Base-by-base conservation (phyloP, 2,329 filamentous ascomycete genomes). In the Samsoniella hepiali region DNA sequence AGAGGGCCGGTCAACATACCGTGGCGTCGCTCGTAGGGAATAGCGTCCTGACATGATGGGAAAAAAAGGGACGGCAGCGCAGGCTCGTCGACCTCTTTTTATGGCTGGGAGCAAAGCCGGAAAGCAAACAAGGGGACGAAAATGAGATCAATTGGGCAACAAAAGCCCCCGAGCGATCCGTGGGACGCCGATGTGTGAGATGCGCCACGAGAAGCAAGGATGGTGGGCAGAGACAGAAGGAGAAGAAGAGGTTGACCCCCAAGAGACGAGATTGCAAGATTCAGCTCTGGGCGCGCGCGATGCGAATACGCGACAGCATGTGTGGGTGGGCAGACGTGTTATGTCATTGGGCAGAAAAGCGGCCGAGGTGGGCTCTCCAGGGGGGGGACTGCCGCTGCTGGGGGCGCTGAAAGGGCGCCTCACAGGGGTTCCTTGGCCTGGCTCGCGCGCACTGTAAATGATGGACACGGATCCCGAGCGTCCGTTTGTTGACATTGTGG, bases 21-120 rank as follows among this genome's bases (percentile, higher is more conserved):
- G 75, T 36, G 75, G 75, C 50, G 75, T 76, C 65, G 76, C 72
- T 65, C 75, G 72, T 58, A 77, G 65, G 56, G 75, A 77, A 68
- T 77, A 77, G 65, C 75, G 73, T 59, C 69, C 70, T 47, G 75
- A 72, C 75, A 77, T 77, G 34, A 65, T 72, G 34, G 11, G 6
- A 17, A 50, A 17, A 38, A 38, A n/a, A 50, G 42, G 51, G 40
- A 49, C 27, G 34, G 2, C 22, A 22, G 22, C 22, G 22, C 22
- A n/a, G 34, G 38, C 49, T 57, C 60, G 42, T 38, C 40, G 50
- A 38, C 9, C 60, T 63, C 56, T 10, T 58, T 60, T 63, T 62
- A 55, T 61, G 40, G 13, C 32, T 56, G 8, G 38, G 49, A 47
- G 34, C 32, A 36, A 29, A 44, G 47, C 11, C 29, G 49, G 45